A percentile compares a stretch with the other conserved stretches of the same genome.
Conservation (phyloP, 1,284 basidiomycete species). For the Ustilago esculenta region DNA sequence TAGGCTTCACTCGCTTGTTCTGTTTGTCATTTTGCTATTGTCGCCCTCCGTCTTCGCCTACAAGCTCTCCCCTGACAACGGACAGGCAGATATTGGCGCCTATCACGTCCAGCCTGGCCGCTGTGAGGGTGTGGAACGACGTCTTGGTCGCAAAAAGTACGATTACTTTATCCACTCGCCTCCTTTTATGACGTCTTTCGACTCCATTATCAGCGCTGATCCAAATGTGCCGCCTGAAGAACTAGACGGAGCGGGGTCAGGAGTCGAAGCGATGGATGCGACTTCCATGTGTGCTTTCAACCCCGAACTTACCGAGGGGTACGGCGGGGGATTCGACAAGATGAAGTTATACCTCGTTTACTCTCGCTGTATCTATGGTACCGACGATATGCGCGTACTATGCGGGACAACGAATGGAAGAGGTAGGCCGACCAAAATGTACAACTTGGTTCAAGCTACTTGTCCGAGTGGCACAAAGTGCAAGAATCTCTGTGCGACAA, state of each 20-base stretch:
- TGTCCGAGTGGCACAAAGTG: slow-evolving; percentile 24
- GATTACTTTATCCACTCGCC: slow-evolving; percentile 15
- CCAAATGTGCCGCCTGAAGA: background rate
- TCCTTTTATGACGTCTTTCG: slow-evolving; percentile 1
- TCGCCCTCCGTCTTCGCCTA: background rate
- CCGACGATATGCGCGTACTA: slow-evolving; percentile 16
- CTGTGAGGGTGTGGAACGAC: slow-evolving; percentile 16
- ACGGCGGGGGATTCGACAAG: slow-evolving; percentile 19
- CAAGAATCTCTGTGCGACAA: slow-evolving; percentile 35
- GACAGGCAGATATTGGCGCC: slow-evolving; percentile 27
- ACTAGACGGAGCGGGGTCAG: background rate
- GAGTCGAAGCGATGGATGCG: slow-evolving; percentile 13
- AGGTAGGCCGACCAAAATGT: slow-evolving; percentile 7
- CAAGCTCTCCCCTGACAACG: slow-evolving; percentile 16
- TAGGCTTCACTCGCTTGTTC: background rate
- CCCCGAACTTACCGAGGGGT: slow-evolving; percentile 22
- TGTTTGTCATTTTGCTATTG: background rate
- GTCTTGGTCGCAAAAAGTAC: slow-evolving; percentile 10
- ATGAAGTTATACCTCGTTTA: slow-evolving; percentile 29
- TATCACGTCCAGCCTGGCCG: slow-evolving; percentile 38
- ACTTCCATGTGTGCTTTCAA: slow-evolving; percentile 29
- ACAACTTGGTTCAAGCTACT: slow-evolving; percentile 19
- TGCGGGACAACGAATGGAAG: slow-evolving; percentile 16
- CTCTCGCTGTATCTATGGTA: slow-evolving; percentile 23
- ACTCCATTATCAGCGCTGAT: background rate